Base-by-base conservation (phyloP, 2,329 filamentous ascomycete species). In the Penicillium corylophilum region DNA sequence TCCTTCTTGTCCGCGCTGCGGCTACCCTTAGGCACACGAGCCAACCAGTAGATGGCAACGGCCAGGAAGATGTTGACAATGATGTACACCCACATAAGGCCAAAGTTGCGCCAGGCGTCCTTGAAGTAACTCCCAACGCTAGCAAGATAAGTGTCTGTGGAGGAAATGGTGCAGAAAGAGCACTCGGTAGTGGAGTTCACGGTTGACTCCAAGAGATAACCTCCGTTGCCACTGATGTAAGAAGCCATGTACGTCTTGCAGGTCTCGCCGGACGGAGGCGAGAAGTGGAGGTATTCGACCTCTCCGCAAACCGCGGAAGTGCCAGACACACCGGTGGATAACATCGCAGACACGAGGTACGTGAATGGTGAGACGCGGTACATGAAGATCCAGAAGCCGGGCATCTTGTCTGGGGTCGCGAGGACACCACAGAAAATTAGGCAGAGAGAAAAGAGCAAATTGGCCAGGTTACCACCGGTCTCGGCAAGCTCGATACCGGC, bases 361-460 rank as follows among this genome's bases (percentile, higher is more conserved):
- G 84, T 88, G 55, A 89, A 85, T 0, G 85, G 85, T 0, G 80
- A 84, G 29, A 84, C 76, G 33, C 82, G 79, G 71, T 89, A 88
- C 86, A 90, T 89, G 74, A 89, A 90, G 59, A 84, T 83, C 88
- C 88, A 91, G 76, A 91, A 90, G 1, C 82, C 78, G 0, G 87
- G 87, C 2, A 90, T 77, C 1, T 78, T 72, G 2, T 64, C 52
- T 0, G 84, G 82, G 0, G 79, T 70, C 49, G 86, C 83, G 53
- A 74, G 66, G 49, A 74, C 71, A 66, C 71, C 72, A 61, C 80
- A 82, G 74, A 87, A 87, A 50, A 83, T 76, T 33, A 84, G 72
- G 55, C 76, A 80, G 66, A 87, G 77, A 23, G 82, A 76, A 54
- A 82, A 79, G 15, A 86, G 64, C 24, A 88, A 66, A 6, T 82